Evolutionary conservation across 2,329 filamentous ascomycete species (phyloP).

Genomic region (Botrytis tulipae): DNA sequence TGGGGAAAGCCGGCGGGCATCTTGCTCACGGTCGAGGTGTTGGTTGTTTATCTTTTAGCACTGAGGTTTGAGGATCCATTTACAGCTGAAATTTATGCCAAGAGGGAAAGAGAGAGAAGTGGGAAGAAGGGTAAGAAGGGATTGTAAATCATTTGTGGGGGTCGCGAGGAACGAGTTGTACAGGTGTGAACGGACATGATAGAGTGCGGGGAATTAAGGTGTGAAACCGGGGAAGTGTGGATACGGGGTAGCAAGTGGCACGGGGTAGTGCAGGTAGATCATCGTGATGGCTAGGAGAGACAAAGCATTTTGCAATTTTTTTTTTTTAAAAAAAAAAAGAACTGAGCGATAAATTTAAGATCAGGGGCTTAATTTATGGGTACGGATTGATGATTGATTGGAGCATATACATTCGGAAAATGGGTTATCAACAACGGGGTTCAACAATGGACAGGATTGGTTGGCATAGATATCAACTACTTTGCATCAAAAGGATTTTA

Average conservation of each 20-base stretch:
- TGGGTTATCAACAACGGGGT: constrained; percentile 26
- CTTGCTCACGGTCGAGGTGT: constrained; percentile 71
- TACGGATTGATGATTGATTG: constrained; percentile 5
- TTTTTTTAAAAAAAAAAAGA: background rate
- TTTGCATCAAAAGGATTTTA: constrained; percentile 30
- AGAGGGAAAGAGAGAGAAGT: constrained; percentile 62
- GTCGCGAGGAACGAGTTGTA: background rate
- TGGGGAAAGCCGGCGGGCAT: constrained; percentile 86
- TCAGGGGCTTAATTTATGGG: background rate
- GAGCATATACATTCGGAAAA: constrained; percentile 11
- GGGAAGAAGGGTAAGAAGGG: constrained; percentile 37
- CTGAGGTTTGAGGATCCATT: constrained; percentile 91
- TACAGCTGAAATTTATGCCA: constrained; percentile 87
- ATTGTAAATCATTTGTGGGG: constrained; percentile 24
- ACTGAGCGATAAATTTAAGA: constrained; percentile 2
- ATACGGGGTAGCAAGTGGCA: constrained; percentile 1
- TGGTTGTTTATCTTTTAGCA: constrained; percentile 75
- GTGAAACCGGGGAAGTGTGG: constrained; percentile 11
- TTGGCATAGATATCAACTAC: constrained; percentile 36
- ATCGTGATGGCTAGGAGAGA: background rate
- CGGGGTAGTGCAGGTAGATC: background rate
- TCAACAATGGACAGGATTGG: constrained; percentile 31
- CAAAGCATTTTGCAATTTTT: background rate
- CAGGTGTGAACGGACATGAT: background rate
- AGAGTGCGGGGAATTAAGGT: background rate